Conservation (phyloP, 1,284 basidiomycete species). For the Spongiforma sp. region DNA sequence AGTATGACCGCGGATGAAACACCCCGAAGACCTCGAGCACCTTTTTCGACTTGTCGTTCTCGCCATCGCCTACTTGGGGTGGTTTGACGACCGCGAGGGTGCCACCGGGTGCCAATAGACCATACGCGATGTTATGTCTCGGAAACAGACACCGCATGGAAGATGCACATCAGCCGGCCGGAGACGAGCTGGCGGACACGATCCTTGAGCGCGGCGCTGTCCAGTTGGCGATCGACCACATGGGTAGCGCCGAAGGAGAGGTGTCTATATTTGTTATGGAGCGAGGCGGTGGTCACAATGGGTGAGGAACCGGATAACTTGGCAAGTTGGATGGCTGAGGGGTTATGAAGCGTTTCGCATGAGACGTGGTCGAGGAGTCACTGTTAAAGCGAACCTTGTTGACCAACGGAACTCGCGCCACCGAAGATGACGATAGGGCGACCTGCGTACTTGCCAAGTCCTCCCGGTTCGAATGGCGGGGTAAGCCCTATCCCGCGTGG, state of each 20-base stretch:
- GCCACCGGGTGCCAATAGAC: slow-evolving; percentile 16
- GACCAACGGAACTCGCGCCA: slow-evolving; percentile 39
- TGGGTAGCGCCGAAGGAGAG: slow-evolving; percentile 37
- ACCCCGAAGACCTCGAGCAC: slow-evolving; percentile 15
- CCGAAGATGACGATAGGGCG: slow-evolving; percentile 39
- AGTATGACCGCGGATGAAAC: slow-evolving; percentile 16
- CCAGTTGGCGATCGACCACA: slow-evolving; percentile 3
- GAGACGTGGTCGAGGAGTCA: too few species aligned
- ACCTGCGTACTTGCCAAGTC: slow-evolving; percentile 17
- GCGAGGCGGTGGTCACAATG: slow-evolving; percentile 34
- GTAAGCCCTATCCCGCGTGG: not conserved
- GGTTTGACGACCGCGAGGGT: slow-evolving; percentile 17
- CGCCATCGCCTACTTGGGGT: not conserved
- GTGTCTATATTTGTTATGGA: slow-evolving; percentile 31
- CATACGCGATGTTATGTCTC: slow-evolving; percentile 25
- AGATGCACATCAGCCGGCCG: slow-evolving; percentile 7
- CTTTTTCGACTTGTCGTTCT: not conserved
- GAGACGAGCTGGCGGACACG: not conserved
- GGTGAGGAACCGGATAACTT: slow-evolving; percentile 30
- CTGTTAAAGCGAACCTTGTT: slow-evolving; percentile 36
- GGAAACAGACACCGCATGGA: slow-evolving; percentile 14
- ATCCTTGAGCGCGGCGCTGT: slow-evolving; percentile 6
- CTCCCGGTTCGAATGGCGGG: slow-evolving; percentile 12
- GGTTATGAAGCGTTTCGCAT: too few species aligned
- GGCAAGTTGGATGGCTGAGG: slow-evolving; percentile 34